These are phyloP conservation scores for Lichtheimia ornata DNA, from an alignment of 371 early-diverging fungal genomes.

Conservation along the genomic window DNA sequence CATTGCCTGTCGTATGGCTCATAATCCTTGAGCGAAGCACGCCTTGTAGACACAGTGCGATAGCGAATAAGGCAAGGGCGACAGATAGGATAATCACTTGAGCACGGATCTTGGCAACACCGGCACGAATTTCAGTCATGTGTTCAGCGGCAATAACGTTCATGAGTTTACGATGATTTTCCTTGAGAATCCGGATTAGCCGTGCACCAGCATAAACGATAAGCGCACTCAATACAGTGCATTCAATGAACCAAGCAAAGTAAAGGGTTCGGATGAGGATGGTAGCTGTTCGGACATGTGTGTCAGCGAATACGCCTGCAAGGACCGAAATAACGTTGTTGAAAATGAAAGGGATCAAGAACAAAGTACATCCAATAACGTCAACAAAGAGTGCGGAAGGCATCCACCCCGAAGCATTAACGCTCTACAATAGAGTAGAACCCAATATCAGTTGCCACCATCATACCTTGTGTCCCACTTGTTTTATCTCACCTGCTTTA, in stretches of 20 bases:
- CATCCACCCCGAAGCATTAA: background rate
- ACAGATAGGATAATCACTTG: no score
- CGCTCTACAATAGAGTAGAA: background rate
- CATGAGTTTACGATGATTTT: no score
- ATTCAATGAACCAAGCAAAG: background rate
- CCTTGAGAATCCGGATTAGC: background rate
- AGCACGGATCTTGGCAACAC: no score
- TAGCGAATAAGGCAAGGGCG: no score
- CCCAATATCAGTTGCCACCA: background rate
- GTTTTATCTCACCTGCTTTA: background rate
- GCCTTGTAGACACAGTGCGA: no score
- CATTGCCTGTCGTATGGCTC: no score
- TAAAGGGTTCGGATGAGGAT: background rate
- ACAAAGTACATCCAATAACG: background rate
- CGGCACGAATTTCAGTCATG: no score
- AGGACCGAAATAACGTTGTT: background rate
- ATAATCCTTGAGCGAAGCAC: no score
- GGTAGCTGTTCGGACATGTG: background rate
- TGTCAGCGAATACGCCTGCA: background rate
- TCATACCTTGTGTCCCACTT: background rate
- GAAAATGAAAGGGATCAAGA: background rate
- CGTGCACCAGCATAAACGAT: background rate
- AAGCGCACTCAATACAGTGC: background rate
- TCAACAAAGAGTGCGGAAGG: background rate
- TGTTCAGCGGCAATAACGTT: no score